These are phyloP conservation scores for Tulasnella calospora DNA, from an alignment of 768 basidiomycete genomes.

Conservation along the genomic window DNA sequence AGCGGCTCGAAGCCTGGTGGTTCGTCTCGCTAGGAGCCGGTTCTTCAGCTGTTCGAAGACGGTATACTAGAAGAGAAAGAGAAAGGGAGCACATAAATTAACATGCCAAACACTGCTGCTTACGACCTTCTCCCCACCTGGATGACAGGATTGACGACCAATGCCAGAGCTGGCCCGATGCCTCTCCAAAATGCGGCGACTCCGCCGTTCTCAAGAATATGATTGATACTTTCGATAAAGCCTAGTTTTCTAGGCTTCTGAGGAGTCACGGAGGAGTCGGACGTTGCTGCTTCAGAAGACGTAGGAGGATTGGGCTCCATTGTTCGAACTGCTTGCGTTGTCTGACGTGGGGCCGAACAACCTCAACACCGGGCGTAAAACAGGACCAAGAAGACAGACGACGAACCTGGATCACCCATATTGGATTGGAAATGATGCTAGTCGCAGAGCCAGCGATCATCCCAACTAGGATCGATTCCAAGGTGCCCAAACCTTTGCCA, in stretches of 20 bases:
- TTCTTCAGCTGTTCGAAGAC: constrained; percentile 96
- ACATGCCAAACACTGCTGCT: background rate
- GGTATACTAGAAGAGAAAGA: constrained; percentile 59
- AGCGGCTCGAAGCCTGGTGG: constrained; percentile 48
- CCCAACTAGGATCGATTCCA: constrained; percentile 87
- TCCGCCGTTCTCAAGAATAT: constrained; percentile 70
- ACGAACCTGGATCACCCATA: constrained; percentile 75
- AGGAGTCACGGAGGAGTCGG: background rate
- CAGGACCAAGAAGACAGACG: background rate
- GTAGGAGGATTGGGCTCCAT: constrained; percentile 33
- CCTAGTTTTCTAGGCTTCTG: constrained; percentile 48
- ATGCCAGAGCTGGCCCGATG: constrained; percentile 84
- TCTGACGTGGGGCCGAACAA: constrained; percentile 40
- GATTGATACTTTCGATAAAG: constrained; percentile 59
- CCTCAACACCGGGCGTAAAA: background rate
- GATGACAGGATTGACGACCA: constrained; percentile 94
- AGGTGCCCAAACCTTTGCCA: constrained; percentile 64
- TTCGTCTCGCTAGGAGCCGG: constrained; percentile 58
- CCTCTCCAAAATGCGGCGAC: constrained; percentile 85
- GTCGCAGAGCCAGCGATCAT: constrained; percentile 88
- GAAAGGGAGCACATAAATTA: background rate
- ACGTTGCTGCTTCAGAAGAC: constrained; percentile 30
- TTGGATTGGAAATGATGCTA: constrained; percentile 83
- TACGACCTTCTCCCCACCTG: constrained; percentile 35
- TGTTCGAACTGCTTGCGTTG: constrained; percentile 72